phyloP scores from a whole-genome alignment of 768 basidiomycete species.

The Butyriboletus loyo region DNA sequence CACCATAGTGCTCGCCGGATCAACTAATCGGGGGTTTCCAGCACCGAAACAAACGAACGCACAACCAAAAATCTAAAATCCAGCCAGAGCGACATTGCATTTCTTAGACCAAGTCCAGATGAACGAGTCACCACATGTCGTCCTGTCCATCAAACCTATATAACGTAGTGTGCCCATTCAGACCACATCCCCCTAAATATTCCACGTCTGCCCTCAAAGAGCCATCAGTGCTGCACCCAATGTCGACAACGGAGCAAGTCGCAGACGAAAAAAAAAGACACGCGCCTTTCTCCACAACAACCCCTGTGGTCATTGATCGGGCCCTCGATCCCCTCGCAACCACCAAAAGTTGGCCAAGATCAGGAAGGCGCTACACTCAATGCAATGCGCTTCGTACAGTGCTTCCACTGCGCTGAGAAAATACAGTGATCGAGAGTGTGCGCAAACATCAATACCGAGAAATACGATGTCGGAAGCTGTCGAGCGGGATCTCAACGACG shows the following conservation, averaged over 20 bases:
- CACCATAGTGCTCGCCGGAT: too few relatives aligned
- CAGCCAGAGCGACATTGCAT: too few relatives aligned
- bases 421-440: constrained; percentile 92
- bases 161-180: neutral
- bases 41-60: too few relatives aligned
- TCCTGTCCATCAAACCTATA: neutral
- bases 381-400: constrained; percentile 62
- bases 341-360: constrained; percentile 90
- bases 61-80: too few relatives aligned
- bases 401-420: constrained; percentile 69
- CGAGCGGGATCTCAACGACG: neutral
- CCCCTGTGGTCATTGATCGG: constrained; percentile 78
- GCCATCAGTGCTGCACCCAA: constrained; percentile 6
- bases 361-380: constrained; percentile 59
- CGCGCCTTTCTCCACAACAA: constrained; percentile 68
- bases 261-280: too few relatives aligned
- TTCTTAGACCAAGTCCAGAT: neutral
- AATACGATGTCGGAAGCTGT: constrained; percentile 95
- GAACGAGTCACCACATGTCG: neutral
- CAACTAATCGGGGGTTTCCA: too few relatives aligned
- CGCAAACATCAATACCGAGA: constrained; percentile 87
- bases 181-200: constrained; percentile 19
- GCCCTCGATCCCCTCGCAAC: constrained; percentile 93
- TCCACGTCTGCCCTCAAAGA: constrained; percentile 24
- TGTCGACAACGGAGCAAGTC: too few relatives aligned